Conservation (phyloP, 441 rosid genomes). For the Rhodomyrtus psidioides region DNA sequence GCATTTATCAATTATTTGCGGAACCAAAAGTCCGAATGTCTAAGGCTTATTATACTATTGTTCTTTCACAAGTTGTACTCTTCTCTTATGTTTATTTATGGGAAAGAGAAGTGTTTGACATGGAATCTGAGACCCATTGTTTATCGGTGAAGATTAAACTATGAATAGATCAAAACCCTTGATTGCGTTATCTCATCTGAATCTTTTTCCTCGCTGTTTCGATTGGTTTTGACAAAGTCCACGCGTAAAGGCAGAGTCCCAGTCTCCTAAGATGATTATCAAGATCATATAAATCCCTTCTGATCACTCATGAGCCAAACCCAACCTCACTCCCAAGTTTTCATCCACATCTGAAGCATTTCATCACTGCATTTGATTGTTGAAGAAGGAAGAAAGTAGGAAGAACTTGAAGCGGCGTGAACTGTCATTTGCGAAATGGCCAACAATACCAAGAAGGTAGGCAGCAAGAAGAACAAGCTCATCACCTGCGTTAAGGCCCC, state of each 20-base stretch:
- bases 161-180: not conserved
- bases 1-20: not conserved
- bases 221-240: not conserved
- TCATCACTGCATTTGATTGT: not conserved
- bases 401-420: not conserved
- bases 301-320: not conserved
- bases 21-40: not conserved
- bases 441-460: not conserved
- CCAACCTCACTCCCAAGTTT: not conserved
- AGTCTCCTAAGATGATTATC: not conserved
- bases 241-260: not conserved
- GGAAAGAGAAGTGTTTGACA: not conserved
- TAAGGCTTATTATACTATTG: not conserved
- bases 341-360: not conserved
- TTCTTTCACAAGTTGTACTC: not conserved
- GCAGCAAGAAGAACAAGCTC: not conserved
- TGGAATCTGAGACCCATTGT: not conserved
- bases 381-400: not conserved
- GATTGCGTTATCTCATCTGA: not conserved
- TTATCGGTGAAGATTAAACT: not conserved
- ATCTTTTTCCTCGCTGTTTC: not conserved
- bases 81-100: not conserved
- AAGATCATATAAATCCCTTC: not conserved
- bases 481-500: not conserved
- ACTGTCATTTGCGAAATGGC: not conserved